phyloP scores from a whole-genome alignment of 1,284 basidiomycete genomes.

The Salmacisia buchloeana region DNA sequence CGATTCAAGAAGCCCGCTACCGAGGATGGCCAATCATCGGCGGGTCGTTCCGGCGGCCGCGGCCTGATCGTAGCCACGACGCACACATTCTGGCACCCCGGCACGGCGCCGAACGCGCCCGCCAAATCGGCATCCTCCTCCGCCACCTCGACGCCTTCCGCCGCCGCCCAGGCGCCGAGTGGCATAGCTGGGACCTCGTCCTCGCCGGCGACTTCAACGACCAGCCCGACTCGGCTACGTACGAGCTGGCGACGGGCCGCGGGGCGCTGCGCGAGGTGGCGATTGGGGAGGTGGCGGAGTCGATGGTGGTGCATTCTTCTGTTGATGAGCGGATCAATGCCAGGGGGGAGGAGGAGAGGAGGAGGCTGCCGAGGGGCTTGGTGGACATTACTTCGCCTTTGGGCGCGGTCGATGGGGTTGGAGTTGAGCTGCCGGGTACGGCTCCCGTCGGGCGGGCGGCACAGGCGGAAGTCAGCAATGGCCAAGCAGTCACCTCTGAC shows the following conservation, averaged over 20 bases:
- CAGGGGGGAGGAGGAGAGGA: neutral
- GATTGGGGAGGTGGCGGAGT: slow-evolving; percentile 58
- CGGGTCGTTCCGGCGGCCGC: slow-evolving; percentile 12
- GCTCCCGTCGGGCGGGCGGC: neutral
- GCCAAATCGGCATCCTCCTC: slow-evolving; percentile 60
- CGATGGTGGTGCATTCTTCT: slow-evolving; percentile 74
- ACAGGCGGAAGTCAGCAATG: slow-evolving; percentile 53
- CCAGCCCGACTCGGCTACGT: slow-evolving; percentile 74
- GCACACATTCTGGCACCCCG: slow-evolving; percentile 88
- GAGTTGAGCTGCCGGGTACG: too few species aligned
- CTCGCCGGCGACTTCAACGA: slow-evolving; percentile 92
- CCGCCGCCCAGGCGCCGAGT: slow-evolving; percentile 52
- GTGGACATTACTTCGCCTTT: neutral
- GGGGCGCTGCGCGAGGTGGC: slow-evolving; percentile 60
- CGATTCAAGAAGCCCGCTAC: slow-evolving; percentile 8
- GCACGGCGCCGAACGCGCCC: slow-evolving; percentile 70
- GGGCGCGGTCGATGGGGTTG: neutral
- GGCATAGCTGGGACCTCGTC: slow-evolving; percentile 67
- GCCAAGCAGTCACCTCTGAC: neutral
- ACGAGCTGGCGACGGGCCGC: slow-evolving; percentile 65
- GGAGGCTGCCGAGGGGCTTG: neutral
- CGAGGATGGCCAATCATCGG: neutral
- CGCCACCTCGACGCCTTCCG: slow-evolving; percentile 63
- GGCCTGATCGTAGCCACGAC: slow-evolving; percentile 75
- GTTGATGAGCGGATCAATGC: slow-evolving; percentile 58